Base-by-base conservation (phyloP, 139 green algal genomes). In the Medakamo hakoo region DNA sequence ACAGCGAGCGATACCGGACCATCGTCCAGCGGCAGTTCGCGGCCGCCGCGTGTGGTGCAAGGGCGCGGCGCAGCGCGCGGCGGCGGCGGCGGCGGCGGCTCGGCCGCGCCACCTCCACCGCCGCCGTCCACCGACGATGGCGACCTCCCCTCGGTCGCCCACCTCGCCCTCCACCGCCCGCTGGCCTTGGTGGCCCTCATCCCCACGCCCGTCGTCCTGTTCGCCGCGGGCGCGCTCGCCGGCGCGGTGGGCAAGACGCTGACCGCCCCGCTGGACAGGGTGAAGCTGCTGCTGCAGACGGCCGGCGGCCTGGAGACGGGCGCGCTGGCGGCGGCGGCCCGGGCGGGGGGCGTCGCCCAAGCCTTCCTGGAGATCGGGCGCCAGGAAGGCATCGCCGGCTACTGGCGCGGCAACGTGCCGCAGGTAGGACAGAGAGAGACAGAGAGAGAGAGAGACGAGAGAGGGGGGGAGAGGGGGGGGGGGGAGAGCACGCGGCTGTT, bases 391-490 rank as follows among this genome's bases (percentile, higher is more conserved):
- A 20, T 94, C 22, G 27, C 60, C 19, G 80, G 77, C 49, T 92
- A 88, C 73, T 94, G 86, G 86, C 88, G 88, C 69, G 84, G 84
- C 52, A 92, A 92, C 62, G 24, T 88, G 28, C 79, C 86, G 9
- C 84, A 91, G 68, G 82, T 86, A n/a, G 49, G n/a, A n/a, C n/a
- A n/a, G n/a, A n/a, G n/a, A n/a, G n/a, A n/a, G n/a, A 63, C 57
- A 21, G n/a, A n/a, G n/a, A n/a, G n/a, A n/a, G n/a, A n/a, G n/a
- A n/a, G n/a, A n/a, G n/a, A n/a, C n/a, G n/a, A n/a, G n/a, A n/a
- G n/a, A n/a, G n/a, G n/a, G n/a, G n/a, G n/a, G n/a, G n/a, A n/a
- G n/a, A n/a, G n/a, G n/a, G n/a, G n/a, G n/a, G n/a, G n/a, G n/a
- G n/a, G n/a, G n/a, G n/a, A n/a, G n/a, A n/a, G n/a, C n/a, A n/a